These are phyloP conservation scores for Hemileccinum rubropunctum DNA, from an alignment of 768 basidiomycete genomes.

Conservation along the genomic window DNA sequence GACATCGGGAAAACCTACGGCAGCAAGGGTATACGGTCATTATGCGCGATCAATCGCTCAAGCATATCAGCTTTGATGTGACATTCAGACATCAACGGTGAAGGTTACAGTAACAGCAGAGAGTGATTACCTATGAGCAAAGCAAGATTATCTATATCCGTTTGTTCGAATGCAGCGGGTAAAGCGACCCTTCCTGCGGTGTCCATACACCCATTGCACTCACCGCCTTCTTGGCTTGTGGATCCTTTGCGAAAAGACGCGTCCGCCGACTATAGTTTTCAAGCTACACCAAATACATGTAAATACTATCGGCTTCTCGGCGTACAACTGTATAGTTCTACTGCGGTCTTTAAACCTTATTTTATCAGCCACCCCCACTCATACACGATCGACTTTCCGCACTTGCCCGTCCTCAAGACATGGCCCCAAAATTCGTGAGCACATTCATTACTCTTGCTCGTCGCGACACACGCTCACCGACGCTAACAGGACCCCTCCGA, in stretches of 20 bases:
- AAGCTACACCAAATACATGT: slow-evolving; percentile 32
- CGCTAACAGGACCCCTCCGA: slow-evolving; percentile 86
- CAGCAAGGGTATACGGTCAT: slow-evolving; percentile 90
- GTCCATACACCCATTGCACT: slow-evolving; percentile 81
- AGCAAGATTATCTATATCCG: slow-evolving; percentile 78
- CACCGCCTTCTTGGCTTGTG: slow-evolving; percentile 30
- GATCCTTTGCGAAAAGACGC: slow-evolving; percentile 2
- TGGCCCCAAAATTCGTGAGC: slow-evolving; percentile 81
- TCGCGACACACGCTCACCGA: slow-evolving; percentile 1
- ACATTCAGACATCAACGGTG: slow-evolving; percentile 18
- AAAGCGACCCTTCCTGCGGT: slow-evolving; percentile 72
- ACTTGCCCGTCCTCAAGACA: slow-evolving; percentile 33
- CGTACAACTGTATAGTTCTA: slow-evolving; percentile 54
- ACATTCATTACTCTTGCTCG: not conserved
- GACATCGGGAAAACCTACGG: slow-evolving; percentile 51
- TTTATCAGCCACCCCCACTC: slow-evolving; percentile 26
- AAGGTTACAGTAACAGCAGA: slow-evolving; percentile 18
- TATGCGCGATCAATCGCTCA: slow-evolving; percentile 89
- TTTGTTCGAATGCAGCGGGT: slow-evolving; percentile 81
- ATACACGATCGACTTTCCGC: not conserved
- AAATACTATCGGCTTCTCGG: slow-evolving; percentile 33
- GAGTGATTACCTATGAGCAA: slow-evolving; percentile 76
- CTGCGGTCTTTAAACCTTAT: slow-evolving; percentile 56
- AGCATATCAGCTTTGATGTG: slow-evolving; percentile 84
- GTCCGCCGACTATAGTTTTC: not conserved